Evolutionary conservation across 352 stramenopile species (phyloP).

Genomic region (Hyaloperonospora arabidopsidis): DNA sequence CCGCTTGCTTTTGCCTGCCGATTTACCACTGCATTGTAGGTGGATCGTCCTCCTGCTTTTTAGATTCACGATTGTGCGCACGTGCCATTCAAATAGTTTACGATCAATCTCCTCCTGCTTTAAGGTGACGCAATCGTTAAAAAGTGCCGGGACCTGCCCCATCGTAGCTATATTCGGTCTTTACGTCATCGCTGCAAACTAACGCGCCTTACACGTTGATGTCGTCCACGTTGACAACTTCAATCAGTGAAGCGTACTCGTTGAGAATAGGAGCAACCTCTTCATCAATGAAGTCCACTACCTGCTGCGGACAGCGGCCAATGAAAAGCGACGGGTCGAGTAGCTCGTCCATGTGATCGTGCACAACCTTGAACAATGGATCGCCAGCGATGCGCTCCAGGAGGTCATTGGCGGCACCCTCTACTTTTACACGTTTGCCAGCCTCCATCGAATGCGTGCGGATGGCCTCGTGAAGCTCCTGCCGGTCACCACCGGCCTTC

Average conservation of each 20-base stretch:
- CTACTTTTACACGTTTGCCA: conserved; percentile 95
- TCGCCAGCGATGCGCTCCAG: conserved; percentile 94
- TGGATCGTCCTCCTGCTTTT: no score
- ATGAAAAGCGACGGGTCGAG: conserved; percentile 97
- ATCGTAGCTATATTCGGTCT: no score
- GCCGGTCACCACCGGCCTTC: conserved; percentile 96
- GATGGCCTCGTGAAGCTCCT: conserved; percentile 97
- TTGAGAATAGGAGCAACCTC: conserved; percentile 92
- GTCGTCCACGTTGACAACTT: conserved; percentile 89
- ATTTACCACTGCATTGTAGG: no score
- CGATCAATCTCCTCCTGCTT: no score
- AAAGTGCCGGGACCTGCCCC: no score
- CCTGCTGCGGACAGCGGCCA: conserved; percentile 92
- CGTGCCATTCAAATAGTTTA: no score
- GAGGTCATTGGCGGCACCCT: conserved; percentile 96
- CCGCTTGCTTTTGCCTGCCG: no score
- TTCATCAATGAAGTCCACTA: conserved; percentile 93
- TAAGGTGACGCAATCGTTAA: no score
- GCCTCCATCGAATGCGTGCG: conserved; percentile 98
- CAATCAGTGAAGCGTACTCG: conserved; percentile 82
- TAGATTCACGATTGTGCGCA: no score
- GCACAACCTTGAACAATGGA: conserved; percentile 90
- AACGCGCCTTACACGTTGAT: conserved; percentile 90
- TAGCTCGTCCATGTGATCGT: conserved; percentile 92
- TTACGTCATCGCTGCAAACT: no score